Base-by-base conservation (phyloP, 2,329 filamentous ascomycete genomes). In the Phyllosticta capitalensis region DNA sequence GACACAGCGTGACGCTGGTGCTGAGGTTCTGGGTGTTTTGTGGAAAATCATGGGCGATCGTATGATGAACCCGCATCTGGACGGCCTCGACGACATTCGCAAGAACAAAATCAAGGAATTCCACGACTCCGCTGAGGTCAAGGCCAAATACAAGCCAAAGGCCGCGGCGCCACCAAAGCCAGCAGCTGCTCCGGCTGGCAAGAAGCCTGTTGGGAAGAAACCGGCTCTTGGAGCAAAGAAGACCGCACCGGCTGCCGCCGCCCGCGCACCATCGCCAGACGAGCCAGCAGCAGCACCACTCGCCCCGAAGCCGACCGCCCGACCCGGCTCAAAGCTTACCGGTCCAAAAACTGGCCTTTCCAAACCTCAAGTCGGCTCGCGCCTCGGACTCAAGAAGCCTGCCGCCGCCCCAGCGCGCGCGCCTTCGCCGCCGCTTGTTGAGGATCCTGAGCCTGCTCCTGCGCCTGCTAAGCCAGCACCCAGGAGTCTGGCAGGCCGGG, bases 21-120 rank as follows among this genome's bases (percentile, higher is more conserved):
- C 92, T 14, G 94, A 99, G 72, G 86, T 94, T 33, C 78, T 99
- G 2, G 94, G 95, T 64, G 96, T 92, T 0, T 74, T 99, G 55
- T 97, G 96, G 94, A 99, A 97, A 77, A 97, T 99, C 59, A 89
- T 97, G 77, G 92, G 94, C 50, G 95, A 99, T 73, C 85, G 94
- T 60, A 89, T 89, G 56, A 99, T 99, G 94, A 90, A 88, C 51
- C 88, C 90, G 9, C 89, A 95, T 71, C 77, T 99, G 17, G 92
- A 96, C 64, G 90, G 90, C 2, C 79, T 99, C 2, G 94, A 99
- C 69, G 94, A 99, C 22, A 97, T 97, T 65, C 84, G 92, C 62
- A 97, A 96, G 76, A 88, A 81, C 63, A 99, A 96, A 74, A 89
- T 97, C 71, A 96, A 95, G 76, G 94, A 99, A 72, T 97, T 85